Percentiles rank a stretch among this genome's conserved stretches.
Evolutionary conservation across 148 eudicot species (phyloP).

Genomic region (Salicornia ramosissima): DNA sequence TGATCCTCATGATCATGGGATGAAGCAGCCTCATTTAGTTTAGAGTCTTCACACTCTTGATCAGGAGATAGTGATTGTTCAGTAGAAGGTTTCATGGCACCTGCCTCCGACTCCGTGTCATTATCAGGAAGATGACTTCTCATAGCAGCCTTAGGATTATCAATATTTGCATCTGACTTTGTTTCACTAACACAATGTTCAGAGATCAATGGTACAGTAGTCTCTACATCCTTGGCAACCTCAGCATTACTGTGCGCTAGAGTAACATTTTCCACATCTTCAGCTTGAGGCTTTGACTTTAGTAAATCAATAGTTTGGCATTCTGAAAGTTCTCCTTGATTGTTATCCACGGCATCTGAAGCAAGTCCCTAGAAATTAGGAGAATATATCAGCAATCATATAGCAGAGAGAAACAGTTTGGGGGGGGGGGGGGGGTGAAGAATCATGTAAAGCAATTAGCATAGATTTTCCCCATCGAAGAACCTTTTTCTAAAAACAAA

Average conservation of each 20-base stretch:
- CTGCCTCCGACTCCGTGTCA: conserved; percentile 37
- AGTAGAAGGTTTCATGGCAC: conserved; percentile 21
- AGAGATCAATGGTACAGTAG: conserved; percentile 17
- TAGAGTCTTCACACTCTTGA: conserved; percentile 28
- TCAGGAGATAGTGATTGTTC: conserved; percentile 27
- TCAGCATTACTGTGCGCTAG: conserved; percentile 26
- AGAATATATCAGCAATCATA: conserved; percentile 1
- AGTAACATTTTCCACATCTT: conserved; percentile 27
- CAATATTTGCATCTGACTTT: conserved; percentile 28
- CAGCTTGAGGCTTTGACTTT: conserved; percentile 27
- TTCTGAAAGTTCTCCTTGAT: conserved; percentile 23
- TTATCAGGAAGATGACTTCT: conserved; percentile 28
- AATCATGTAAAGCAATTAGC: conserved; percentile 4
- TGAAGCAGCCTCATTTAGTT: conserved; percentile 22
- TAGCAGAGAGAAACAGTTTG: no score
- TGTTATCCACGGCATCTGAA: conserved; percentile 23
- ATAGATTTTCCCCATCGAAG: not conserved
- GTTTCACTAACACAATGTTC: conserved; percentile 22
- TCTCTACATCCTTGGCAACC: conserved; percentile 17
- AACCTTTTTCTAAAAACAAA: no score
- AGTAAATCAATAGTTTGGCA: conserved; percentile 21
- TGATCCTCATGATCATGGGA: conserved; percentile 31
- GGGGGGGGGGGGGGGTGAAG: no score
- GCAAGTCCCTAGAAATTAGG: conserved; percentile 18
- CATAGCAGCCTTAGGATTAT: conserved; percentile 24